Percentiles rank a stretch among this genome's conserved stretches.
phyloP scores from a whole-genome alignment of 2,329 filamentous ascomycete species.

The Penicillium sp. region DNA sequence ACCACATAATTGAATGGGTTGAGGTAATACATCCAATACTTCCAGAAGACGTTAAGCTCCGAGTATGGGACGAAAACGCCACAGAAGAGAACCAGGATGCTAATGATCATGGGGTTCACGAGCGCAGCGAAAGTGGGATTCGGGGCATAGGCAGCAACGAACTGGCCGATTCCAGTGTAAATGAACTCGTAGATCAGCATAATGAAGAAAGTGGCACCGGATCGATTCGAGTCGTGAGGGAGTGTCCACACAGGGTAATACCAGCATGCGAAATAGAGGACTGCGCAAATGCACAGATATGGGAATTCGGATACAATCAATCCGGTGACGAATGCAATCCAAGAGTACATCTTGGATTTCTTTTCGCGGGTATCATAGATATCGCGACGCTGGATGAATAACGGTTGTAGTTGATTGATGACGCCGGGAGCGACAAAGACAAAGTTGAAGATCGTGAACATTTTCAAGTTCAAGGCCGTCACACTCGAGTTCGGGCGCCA shows the following conservation, averaged over 20 bases:
- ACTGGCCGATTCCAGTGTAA: conserved; percentile 11
- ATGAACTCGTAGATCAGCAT: conserved; percentile 13
- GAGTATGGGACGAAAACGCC: conserved; percentile 6
- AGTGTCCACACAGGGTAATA: conserved; percentile 57
- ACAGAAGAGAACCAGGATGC: conserved; percentile 7
- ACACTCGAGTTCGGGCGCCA: conserved; percentile 65
- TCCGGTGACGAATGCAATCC: conserved; percentile 70
- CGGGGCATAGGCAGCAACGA: conserved; percentile 10
- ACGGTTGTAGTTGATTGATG: conserved; percentile 58
- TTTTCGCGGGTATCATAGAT: conserved; percentile 68
- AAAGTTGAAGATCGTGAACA: conserved; percentile 69
- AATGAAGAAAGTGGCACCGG: conserved; percentile 7
- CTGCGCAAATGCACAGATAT: conserved; percentile 60
- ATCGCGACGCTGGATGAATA: conserved; percentile 67
- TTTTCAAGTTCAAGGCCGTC: conserved; percentile 68
- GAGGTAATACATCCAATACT: conserved; percentile 10
- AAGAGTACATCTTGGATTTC: conserved; percentile 71
- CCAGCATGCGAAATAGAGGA: conserved; percentile 71
- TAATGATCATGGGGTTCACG: conserved; percentile 6
- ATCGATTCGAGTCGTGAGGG: conserved; percentile 46
- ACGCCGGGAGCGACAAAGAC: conserved; percentile 53
- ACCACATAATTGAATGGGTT: conserved; percentile 11
- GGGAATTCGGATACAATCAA: conserved; percentile 70
- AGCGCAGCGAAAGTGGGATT: conserved; percentile 8
- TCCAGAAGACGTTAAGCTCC: conserved; percentile 9